Conservation (phyloP, 148 eudicot genomes). For the Rhododendron henanense region DNA sequence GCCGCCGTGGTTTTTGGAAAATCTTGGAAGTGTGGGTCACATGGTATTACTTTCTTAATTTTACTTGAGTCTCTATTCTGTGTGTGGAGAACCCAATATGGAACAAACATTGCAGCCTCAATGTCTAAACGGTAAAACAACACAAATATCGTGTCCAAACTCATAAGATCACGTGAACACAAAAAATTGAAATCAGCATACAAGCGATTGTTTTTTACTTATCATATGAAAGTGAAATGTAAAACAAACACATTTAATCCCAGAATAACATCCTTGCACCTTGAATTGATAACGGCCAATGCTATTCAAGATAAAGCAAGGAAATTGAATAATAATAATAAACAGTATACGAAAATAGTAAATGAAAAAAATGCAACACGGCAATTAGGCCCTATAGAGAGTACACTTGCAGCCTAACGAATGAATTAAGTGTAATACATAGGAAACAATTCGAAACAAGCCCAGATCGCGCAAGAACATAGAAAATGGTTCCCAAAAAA, state of each 20-base stretch:
- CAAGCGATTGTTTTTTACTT: not conserved
- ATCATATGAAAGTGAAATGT: not conserved
- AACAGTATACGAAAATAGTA: not conserved
- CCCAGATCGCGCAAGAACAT: not conserved
- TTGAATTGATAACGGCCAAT: not conserved
- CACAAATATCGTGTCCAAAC: not conserved
- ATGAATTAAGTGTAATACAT: not conserved
- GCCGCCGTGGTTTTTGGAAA: not conserved
- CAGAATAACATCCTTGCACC: not conserved
- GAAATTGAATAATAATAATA: not conserved
- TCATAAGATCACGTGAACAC: not conserved
- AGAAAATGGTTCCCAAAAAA: not conserved
- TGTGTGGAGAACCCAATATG: not conserved
- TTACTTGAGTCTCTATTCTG: not conserved
- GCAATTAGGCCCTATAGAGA: not conserved
- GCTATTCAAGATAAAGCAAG: not conserved
- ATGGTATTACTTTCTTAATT: not conserved
- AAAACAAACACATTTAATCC: not conserved
- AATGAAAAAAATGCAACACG: not conserved
- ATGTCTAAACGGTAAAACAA: not conserved
- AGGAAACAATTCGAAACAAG: not conserved
- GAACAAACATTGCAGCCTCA: not conserved
- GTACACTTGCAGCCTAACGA: not conserved
- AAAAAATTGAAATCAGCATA: not conserved
- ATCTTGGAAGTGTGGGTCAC: not conserved